These are phyloP conservation scores for Pisolithus sp. DNA, from an alignment of 768 basidiomycete genomes.

Conservation along the genomic window DNA sequence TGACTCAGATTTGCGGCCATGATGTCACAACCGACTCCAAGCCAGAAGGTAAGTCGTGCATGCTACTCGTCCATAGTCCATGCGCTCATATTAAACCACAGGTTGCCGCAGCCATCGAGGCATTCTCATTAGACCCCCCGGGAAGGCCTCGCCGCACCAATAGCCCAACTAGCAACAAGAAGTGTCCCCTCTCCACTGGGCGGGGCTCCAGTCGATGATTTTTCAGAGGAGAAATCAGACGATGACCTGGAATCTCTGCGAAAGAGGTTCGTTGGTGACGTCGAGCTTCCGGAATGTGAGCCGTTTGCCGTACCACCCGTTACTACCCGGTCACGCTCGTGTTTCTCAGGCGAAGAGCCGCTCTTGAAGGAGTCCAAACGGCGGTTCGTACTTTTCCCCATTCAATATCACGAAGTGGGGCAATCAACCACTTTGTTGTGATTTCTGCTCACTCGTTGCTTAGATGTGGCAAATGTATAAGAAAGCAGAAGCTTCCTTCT, in stretches of 20 bases:
- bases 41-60: not conserved
- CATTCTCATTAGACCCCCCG: slow-evolving; percentile 39
- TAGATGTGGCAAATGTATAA: slow-evolving; percentile 97
- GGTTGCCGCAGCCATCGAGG: slow-evolving; percentile 39
- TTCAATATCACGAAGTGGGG: slow-evolving; percentile 82
- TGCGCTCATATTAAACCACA: not conserved
- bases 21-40: not conserved
- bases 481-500: slow-evolving; percentile 88
- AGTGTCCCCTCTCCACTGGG: slow-evolving; percentile 27
- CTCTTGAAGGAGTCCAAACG: slow-evolving; percentile 68
- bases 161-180: slow-evolving; percentile 25
- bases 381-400: slow-evolving; percentile 90
- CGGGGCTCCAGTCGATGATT: slow-evolving; percentile 19
- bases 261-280: slow-evolving; percentile 59
- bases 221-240: slow-evolving; percentile 13
- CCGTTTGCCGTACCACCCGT: not conserved
- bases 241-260: slow-evolving; percentile 35
- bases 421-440: not conserved
- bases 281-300: slow-evolving; percentile 56
- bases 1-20: not conserved
- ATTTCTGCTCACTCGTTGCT: not conserved
- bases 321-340: not conserved
- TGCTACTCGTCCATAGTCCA: not conserved
- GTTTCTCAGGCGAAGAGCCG: slow-evolving; percentile 60
- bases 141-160: slow-evolving; percentile 16